Conservation (phyloP, 139 green algal genomes). For the Zygnema cylindricum region DNA sequence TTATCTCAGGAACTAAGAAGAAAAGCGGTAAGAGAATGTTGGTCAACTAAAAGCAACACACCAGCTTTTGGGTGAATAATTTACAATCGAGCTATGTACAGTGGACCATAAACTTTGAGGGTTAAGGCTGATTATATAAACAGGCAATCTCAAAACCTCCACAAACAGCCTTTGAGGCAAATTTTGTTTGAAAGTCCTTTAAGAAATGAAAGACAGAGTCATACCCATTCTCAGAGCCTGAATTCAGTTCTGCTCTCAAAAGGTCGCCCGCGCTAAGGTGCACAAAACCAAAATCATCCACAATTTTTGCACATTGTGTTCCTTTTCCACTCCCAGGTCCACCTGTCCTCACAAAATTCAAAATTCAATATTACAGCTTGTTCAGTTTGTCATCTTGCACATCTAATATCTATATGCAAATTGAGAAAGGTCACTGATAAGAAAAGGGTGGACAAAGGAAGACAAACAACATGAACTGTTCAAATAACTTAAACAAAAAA, state of each 20-base stretch:
- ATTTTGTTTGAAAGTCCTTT: no score
- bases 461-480: background rate
- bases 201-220: slow-evolving; percentile 1
- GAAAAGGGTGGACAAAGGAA: background rate
- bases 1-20: no score
- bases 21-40: no score
- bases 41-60: no score
- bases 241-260: slow-evolving; percentile 87
- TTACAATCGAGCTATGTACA: no score
- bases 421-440: background rate
- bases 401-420: background rate
- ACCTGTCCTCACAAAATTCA: slow-evolving; percentile 67
- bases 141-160: no score
- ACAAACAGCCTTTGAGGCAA: no score
- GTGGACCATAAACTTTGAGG: no score
- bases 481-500: background rate
- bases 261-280: slow-evolving; percentile 93
- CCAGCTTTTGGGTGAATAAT: no score
- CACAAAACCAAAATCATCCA: slow-evolving; percentile 81
- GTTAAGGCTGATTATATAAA: no score
- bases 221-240: slow-evolving; percentile 79
- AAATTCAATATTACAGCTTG: background rate
- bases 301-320: slow-evolving; percentile 85
- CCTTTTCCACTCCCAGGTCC: slow-evolving; percentile 89
- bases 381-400: background rate